A percentile compares a stretch with the other conserved stretches of the same genome.
Conservation (phyloP, 495 filamentous ascomycete genomes). For the Talaromyces trachyspermus region DNA sequence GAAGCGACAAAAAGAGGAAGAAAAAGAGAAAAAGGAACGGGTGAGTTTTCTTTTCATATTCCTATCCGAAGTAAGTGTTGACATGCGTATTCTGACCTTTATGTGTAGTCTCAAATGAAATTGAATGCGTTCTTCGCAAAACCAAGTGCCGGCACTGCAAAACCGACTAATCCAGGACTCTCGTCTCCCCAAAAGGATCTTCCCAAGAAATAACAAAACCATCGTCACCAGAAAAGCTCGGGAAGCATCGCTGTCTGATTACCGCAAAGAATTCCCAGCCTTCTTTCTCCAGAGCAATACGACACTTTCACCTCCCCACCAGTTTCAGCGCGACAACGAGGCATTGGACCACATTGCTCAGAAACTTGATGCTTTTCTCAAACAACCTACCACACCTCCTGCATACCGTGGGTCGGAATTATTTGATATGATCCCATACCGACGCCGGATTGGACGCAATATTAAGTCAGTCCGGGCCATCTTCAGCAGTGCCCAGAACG, state of each 20-base stretch:
- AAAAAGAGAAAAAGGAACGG: conserved; percentile 59
- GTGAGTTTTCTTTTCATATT: conserved; percentile 46
- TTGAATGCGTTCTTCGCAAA: conserved; percentile 58
- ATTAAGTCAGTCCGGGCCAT: conserved; percentile 57
- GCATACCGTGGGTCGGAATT: conserved; percentile 48
- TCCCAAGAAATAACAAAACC: conserved; percentile 8
- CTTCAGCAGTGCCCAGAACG: conserved; percentile 46
- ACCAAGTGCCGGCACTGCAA: conserved; percentile 23
- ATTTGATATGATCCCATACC: conserved; percentile 50
- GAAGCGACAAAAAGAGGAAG: conserved; percentile 52
- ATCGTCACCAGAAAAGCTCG: conserved; percentile 11
- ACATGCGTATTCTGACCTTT: too few relatives aligned
- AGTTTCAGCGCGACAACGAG: conserved; percentile 49
- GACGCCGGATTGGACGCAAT: conserved; percentile 43
- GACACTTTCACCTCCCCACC: conserved; percentile 46
- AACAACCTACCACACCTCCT: conserved; percentile 33
- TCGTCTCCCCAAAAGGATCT: conserved; percentile 19
- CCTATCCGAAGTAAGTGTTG: conserved; percentile 9
- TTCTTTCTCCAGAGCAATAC: conserved; percentile 70
- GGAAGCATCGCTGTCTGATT: conserved; percentile 45
- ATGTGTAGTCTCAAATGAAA: conserved; percentile 49
- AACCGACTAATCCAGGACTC: conserved; percentile 12
- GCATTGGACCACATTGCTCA: conserved; percentile 36
- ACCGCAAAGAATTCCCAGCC: conserved; percentile 64
- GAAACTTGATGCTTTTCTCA: conserved; percentile 38